These are phyloP conservation scores for Sugiyamaella neomexicana DNA, from an alignment of 1,139 yeast genomes.

Conservation along the genomic window DNA sequence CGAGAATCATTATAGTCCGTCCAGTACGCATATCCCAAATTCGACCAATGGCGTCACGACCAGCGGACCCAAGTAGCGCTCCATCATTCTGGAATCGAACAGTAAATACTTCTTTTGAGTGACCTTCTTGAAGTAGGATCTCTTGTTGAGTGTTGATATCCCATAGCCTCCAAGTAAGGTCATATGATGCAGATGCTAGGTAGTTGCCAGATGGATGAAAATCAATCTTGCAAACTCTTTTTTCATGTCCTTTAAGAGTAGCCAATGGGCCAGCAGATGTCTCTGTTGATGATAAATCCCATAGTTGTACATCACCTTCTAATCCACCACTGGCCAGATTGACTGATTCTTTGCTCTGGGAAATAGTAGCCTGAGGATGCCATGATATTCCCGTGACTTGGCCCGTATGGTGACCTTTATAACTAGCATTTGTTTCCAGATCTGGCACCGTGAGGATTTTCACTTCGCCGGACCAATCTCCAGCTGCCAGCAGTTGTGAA, in stretches of 20 bases:
- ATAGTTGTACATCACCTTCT: conserved; percentile 57
- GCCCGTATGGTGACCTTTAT: conserved; percentile 53
- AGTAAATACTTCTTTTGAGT: conserved; percentile 68
- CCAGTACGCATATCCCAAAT: conserved; percentile 92
- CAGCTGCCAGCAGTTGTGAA: conserved; percentile 53
- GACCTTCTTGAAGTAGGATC: conserved; percentile 76
- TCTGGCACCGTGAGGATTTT: conserved; percentile 48
- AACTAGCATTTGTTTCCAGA: conserved; percentile 40
- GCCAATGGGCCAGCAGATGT: conserved; percentile 28
- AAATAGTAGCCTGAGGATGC: conserved; percentile 44
- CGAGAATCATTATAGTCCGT: conserved; percentile 55
- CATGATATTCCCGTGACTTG: conserved; percentile 73
- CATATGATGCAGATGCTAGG: conserved; percentile 75
- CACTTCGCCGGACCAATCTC: conserved; percentile 84
- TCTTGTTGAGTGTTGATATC: conserved; percentile 55
- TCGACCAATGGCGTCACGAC: conserved; percentile 70
- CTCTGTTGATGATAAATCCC: conserved; percentile 38
- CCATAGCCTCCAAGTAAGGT: conserved; percentile 89
- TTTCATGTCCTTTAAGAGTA: conserved; percentile 46
- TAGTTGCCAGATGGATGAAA: conserved; percentile 64
- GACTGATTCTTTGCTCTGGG: conserved; percentile 23
- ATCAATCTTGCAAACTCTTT: conserved; percentile 61
- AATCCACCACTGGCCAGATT: conserved; percentile 59
- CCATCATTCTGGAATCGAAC: conserved; percentile 77
- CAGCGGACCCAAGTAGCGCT: conserved; percentile 71